Percentiles rank a stretch among this genome's conserved stretches.
phyloP scores from a whole-genome alignment of 192 early-diverging fungal species.

The Dissophora globulifera region DNA sequence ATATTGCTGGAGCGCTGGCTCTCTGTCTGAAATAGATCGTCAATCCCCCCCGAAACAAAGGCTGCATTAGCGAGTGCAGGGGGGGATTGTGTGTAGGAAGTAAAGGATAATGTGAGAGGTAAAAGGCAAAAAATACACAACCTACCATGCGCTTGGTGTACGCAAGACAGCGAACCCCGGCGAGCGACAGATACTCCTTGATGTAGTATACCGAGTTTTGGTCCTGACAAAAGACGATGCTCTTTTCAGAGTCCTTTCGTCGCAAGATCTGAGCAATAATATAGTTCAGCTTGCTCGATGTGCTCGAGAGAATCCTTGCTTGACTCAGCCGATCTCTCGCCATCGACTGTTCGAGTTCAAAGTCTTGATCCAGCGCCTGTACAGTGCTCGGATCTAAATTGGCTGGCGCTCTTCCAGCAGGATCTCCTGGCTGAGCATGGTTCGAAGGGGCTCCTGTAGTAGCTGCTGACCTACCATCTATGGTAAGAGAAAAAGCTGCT shows the following conservation, averaged over 20 bases:
- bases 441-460: no score
- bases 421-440: no score
- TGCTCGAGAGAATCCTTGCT: conserved; percentile 50
- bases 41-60: no score
- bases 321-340: background rate
- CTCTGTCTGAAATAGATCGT: conserved; percentile 46
- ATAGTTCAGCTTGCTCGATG: conserved; percentile 69
- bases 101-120: no score
- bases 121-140: background rate
- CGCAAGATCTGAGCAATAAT: conserved; percentile 54
- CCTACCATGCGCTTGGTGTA: conserved; percentile 62
- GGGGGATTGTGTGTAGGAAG: no score
- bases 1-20: conserved; percentile 59
- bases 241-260: conserved; percentile 59
- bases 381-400: no score
- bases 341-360: conserved; percentile 10
- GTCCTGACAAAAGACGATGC: conserved; percentile 68
- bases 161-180: conserved; percentile 61
- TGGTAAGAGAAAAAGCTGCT: no score
- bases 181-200: conserved; percentile 59
- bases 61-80: no score
- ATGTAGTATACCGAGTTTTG: conserved; percentile 65
- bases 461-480: no score
- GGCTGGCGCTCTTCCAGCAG: no score
- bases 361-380: background rate